Conservation (phyloP, 768 basidiomycete species). For the Cystofilobasidium ferigula region DNA sequence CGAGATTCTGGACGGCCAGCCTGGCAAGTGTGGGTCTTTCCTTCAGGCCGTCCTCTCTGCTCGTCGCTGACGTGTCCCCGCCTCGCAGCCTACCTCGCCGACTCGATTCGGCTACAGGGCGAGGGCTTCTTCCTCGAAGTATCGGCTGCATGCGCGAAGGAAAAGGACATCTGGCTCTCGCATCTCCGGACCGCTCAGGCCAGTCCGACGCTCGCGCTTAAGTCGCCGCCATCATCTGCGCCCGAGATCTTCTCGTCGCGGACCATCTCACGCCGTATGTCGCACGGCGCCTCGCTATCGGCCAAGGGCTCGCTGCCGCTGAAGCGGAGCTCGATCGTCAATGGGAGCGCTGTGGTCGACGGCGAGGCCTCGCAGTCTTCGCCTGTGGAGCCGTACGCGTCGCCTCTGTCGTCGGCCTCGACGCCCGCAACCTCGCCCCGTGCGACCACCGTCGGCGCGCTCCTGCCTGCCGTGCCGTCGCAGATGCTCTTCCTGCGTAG, state of each 20-base stretch:
- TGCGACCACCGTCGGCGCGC: neutral
- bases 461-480: neutral
- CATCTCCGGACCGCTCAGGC: conserved; percentile 50
- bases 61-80: conserved; percentile 6
- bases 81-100: conserved; percentile 61
- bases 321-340: neutral
- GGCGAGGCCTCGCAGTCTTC: neutral
- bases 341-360: neutral
- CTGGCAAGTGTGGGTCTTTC: conserved; percentile 45
- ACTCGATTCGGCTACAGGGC: conserved; percentile 62
- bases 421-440: neutral
- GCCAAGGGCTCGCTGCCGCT: neutral
- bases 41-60: conserved; percentile 4
- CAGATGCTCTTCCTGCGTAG: conserved; percentile 21
- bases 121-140: conserved; percentile 70
- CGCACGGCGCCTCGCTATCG: neutral
- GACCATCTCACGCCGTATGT: conserved; percentile 16
- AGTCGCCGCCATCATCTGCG: conserved; percentile 15
- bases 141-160: conserved; percentile 68
- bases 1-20: conserved; percentile 51
- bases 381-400: neutral
- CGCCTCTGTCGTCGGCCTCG: neutral
- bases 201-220: neutral
- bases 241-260: conserved; percentile 22
- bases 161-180: conserved; percentile 77